These are phyloP conservation scores for Candida xiaguanensis DNA, from an alignment of 805 yeast genomes.

Conservation along the genomic window DNA sequence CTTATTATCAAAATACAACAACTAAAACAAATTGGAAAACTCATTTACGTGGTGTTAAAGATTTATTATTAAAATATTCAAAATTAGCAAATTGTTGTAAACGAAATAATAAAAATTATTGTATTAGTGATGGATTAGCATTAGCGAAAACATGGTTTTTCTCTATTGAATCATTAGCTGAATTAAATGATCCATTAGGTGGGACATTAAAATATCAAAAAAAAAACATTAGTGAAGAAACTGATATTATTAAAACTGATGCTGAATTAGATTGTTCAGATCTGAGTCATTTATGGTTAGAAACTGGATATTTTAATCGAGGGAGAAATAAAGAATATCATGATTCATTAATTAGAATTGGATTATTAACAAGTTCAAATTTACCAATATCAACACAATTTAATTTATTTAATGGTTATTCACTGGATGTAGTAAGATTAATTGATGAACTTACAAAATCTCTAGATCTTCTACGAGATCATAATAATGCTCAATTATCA, in stretches of 20 bases:
- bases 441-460: slow-evolving; percentile 23
- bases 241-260: slow-evolving; percentile 8
- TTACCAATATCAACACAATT: slow-evolving; percentile 13
- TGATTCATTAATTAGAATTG: slow-evolving; percentile 25
- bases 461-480: slow-evolving; percentile 20
- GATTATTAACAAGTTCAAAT: slow-evolving; percentile 18
- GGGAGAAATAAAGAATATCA: slow-evolving; percentile 26
- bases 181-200: slow-evolving; percentile 47
- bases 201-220: slow-evolving; percentile 41
- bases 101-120: slow-evolving; percentile 13
- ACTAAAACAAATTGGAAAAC: slow-evolving; percentile 48
- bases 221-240: slow-evolving; percentile 2
- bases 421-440: slow-evolving; percentile 21
- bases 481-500: slow-evolving; percentile 15
- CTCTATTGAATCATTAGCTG: slow-evolving; percentile 53
- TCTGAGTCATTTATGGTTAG: slow-evolving; percentile 18
- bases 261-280: slow-evolving; percentile 11
- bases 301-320: slow-evolving; percentile 29
- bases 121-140: slow-evolving; percentile 41
- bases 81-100: slow-evolving; percentile 10
- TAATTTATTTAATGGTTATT: slow-evolving; percentile 33
- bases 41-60: slow-evolving; percentile 60
- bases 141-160: slow-evolving; percentile 58
- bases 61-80: slow-evolving; percentile 48
- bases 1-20: slow-evolving; percentile 11